These are phyloP conservation scores for Neolecta irregularis DNA, from an alignment of 1,139 yeast genomes.

Conservation along the genomic window DNA sequence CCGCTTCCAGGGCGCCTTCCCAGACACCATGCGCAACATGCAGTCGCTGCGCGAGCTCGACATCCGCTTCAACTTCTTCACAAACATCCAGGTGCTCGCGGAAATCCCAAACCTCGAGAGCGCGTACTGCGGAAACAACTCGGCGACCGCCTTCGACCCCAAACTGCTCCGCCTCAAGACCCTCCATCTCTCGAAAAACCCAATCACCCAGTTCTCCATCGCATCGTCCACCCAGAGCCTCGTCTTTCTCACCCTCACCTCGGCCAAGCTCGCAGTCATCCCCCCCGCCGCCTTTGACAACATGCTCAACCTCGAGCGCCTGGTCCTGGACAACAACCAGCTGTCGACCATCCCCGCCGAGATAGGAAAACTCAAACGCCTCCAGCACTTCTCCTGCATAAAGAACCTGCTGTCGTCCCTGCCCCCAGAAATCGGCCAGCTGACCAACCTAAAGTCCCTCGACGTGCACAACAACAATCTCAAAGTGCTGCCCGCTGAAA, in stretches of 20 bases:
- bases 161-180: slow-evolving; percentile 42
- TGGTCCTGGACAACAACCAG: slow-evolving; percentile 70
- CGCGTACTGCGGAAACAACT: slow-evolving; percentile 61
- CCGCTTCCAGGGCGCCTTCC: slow-evolving; percentile 41
- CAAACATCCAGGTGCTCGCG: slow-evolving; percentile 48
- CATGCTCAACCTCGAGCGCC: slow-evolving; percentile 53
- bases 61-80: slow-evolving; percentile 56
- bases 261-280: slow-evolving; percentile 65
- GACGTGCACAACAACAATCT: slow-evolving; percentile 82
- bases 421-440: slow-evolving; percentile 52
- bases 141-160: slow-evolving; percentile 55
- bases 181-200: slow-evolving; percentile 51
- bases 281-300: slow-evolving; percentile 48
- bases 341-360: slow-evolving; percentile 61
- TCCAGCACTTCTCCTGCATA: slow-evolving; percentile 53
- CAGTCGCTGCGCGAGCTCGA: slow-evolving; percentile 56
- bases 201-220: slow-evolving; percentile 60
- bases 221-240: slow-evolving; percentile 42
- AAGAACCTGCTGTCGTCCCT: slow-evolving; percentile 60
- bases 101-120: slow-evolving; percentile 54
- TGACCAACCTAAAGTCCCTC: slow-evolving; percentile 46
- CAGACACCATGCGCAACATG: slow-evolving; percentile 38
- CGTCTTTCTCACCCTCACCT: slow-evolving; percentile 60
- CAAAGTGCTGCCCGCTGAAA: slow-evolving; percentile 48
- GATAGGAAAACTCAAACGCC: slow-evolving; percentile 41